These are phyloP conservation scores for Magnolia officinalis DNA, from an alignment of 164 flowering plant species.

Conservation along the genomic window DNA sequence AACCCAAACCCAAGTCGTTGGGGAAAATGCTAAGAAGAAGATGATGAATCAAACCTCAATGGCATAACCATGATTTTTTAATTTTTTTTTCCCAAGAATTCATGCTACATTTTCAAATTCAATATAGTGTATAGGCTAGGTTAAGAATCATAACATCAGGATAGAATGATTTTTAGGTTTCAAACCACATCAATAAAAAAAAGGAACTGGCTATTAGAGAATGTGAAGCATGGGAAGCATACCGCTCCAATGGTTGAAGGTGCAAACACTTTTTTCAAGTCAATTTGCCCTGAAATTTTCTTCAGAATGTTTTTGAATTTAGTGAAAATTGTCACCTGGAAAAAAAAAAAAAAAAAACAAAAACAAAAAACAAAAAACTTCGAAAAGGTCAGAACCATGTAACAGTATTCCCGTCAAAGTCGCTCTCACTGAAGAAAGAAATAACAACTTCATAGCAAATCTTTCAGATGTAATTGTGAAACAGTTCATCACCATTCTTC, in stretches of 20 bases:
- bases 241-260: constrained; percentile 68
- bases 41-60: background rate
- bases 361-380: too few relatives aligned
- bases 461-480: background rate
- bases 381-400: constrained; percentile 9
- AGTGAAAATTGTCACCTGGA: constrained; percentile 29
- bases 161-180: too few relatives aligned
- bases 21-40: background rate
- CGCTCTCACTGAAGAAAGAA: background rate
- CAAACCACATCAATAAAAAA: background rate
- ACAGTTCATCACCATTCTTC: too few relatives aligned
- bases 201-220: too few relatives aligned
- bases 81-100: background rate
- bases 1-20: too few relatives aligned
- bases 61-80: background rate
- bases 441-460: background rate
- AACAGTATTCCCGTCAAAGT: background rate
- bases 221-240: constrained; percentile 10
- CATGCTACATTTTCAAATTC: background rate
- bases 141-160: background rate
- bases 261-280: constrained; percentile 43
- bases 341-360: background rate
- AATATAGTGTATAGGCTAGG: background rate
- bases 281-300: constrained; percentile 24
- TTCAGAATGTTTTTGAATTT: constrained; percentile 20